Evolutionary conservation across 2,329 filamentous ascomycete species (phyloP), one percentile per base, ranked within the genome.

Genomic region (Fusarium sp.): DNA sequence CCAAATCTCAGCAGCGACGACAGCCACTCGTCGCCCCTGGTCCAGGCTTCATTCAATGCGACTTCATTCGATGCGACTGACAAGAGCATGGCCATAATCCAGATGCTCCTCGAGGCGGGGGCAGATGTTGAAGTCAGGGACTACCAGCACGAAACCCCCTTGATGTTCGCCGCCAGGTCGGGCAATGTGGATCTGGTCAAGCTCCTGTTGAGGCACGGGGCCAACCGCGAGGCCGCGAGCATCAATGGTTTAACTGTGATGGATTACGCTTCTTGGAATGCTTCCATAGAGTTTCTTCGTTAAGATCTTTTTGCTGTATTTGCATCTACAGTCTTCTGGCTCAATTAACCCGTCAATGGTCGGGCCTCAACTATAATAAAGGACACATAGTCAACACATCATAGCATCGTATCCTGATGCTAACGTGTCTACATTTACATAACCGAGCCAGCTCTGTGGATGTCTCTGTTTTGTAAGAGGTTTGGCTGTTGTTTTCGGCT

Each of bases 131-230:
- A 11, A 3, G 16, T 30, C 16, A 10, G 6, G 45, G 2, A 2
- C 0, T 4, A 18, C 5, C 1, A 3, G 2, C 0, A 7, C 16
- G 16, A 30, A 6, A 50, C 45, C 3, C 45, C 45, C 8, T 16
- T 50, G 4, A 18, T 30, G 5, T 4, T 4, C 11, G 45, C 45
- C 8, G 25, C 9, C 25, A 18, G 16, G 45, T 18, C 9, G 25
- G 23, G 25, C 45, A 50, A 11, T 2, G 16, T n/a, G 8, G 45
- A 16, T 3, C 9, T 50, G 1, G 25, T n/a, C 25, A 3, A 50
- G 45, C 45, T 50, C 23, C 6, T 50, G 25, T 30, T 30, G 16
- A 50, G 6, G 45, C 45, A 50, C 6, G 45, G 45, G 25, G 45
- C 45, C 5, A 11, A 30, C 9, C 23, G 25, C 23, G 8, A 50